These are phyloP conservation scores for Quercus parvula DNA, from an alignment of 306 rosid species.

Conservation along the genomic window DNA sequence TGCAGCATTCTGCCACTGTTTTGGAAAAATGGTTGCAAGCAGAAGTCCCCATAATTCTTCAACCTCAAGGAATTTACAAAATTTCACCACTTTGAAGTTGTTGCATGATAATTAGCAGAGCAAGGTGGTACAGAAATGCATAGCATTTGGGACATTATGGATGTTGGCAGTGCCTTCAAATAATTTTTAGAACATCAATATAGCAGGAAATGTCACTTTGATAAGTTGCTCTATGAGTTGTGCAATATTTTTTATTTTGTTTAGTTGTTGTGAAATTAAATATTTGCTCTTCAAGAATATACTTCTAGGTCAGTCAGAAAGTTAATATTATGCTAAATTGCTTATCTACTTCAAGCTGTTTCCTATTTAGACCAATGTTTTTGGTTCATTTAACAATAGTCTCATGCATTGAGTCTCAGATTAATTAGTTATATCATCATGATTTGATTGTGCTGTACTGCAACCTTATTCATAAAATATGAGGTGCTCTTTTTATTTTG, in stretches of 20 bases:
- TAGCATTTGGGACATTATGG: not conserved
- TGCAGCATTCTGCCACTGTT: not conserved
- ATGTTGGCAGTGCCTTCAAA: not conserved
- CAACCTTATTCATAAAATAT: not conserved
- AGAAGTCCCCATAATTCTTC: not conserved
- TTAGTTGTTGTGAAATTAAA: not conserved
- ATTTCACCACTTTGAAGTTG: not conserved
- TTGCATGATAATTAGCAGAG: not conserved
- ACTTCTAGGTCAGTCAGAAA: not conserved
- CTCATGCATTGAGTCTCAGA: not conserved
- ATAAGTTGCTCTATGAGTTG: not conserved
- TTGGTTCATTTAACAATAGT: not conserved
- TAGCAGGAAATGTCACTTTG: not conserved
- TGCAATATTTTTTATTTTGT: not conserved
- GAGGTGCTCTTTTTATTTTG: not conserved
- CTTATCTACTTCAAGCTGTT: not conserved
- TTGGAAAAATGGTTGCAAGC: not conserved
- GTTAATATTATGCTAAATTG: not conserved
- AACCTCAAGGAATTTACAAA: not conserved
- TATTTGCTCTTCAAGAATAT: not conserved
- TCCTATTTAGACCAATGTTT: not conserved
- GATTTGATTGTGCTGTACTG: not conserved
- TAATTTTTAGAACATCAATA: not conserved
- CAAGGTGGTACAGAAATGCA: not conserved
- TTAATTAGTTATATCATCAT: not conserved